Evolutionary conservation across 2,329 filamentous ascomycete genomes (phyloP), one percentile per base, ranked within the genome.

Genomic region (Elsinoe fawcettii): DNA sequence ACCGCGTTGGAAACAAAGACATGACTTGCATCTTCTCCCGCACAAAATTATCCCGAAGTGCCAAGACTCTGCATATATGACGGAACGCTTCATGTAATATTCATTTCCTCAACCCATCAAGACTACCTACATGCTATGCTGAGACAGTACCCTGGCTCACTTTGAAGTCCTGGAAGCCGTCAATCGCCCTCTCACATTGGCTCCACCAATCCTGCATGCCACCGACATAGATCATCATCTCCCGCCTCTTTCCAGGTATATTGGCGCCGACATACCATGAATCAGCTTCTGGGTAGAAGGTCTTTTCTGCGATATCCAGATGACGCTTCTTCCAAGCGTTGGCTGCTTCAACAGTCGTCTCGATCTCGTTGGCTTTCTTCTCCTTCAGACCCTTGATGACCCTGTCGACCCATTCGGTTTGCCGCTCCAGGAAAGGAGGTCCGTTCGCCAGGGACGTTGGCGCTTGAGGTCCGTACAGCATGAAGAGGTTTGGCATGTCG

Each of bases 361-460:
- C 71, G 43, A 74, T 69, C 43, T 68, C 68, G 43, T 66, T 67
- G 43, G 71, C 69, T 1, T 67, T 66, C 53, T 74, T 64, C 5
- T 70, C 64, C 43, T 67, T 63, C 2, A 70, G 59, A 63, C 69
- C 68, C 51, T 68, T 66, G 58, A 77, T 70, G 4, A 69, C 66
- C 51, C 73, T 69, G 18, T 74, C 70, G 22, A 76, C 71, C 65
- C 71, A 76, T 32, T 75, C 70, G 7, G 68, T 70, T 61, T 77
- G 74, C 3, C 68, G 65, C 59, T 76, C 73, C 7, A 74, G 65
- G 59, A 72, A 75, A 20, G 66, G 71, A 1, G 74, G 73, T 0
- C 74, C 74, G 51, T 76, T 76, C 54, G 67, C 70, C 61, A 75
- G 74, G 1, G 73, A 73, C 0, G 74, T 75, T 0, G 73, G 74